Evolutionary conservation across 2,329 filamentous ascomycete genomes (phyloP), one percentile per base, ranked within the genome.

Genomic region (Ambrosiella beaveri): DNA sequence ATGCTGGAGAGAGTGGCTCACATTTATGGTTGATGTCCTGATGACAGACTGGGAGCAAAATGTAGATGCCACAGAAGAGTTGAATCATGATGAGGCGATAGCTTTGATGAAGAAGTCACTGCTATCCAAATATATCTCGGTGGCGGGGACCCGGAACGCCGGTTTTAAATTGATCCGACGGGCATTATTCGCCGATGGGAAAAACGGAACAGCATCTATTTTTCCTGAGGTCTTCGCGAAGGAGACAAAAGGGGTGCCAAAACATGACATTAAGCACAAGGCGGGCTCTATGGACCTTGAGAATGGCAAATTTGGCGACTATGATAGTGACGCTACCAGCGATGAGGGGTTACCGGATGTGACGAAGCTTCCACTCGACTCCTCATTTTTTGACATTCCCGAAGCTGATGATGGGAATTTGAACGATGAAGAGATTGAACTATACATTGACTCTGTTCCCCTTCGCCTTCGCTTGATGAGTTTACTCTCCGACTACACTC

Each of bases 1-100:
- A 54, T 78, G 82, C 65, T 97, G 90, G 89, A 81, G 77, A 64
- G 70, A 80, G 7, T 95, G 88, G 86, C 73, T 97, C 12, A 78
- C 83, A 39, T 82, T 85, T 61, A 85, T 95, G 76, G 69, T 94
- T 4, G 85, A 90, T 64, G 80, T 86, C 6, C 71, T 96, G 11
- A 84, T 93, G 63, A 72, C 74, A 2, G 87, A 94, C 64, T 82
- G 86, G 67, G 68, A 75, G 5, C 67, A 76, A 55, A 40, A 54
- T 54, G 17, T 15, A 8, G 36, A 27, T 17, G 71, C 74, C 7
- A 45, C 38, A 11, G 56, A 60, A n/a, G 44, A 51, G 44, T 39
- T 57, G 2, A 15, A 13, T 6, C 35, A 56, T 35, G 37, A 41
- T 12, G 38, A 56, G 3, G 27, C 41, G 17, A 2, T 50, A 9